These are phyloP conservation scores for Sabuloglossum arenarium DNA, from an alignment of 495 filamentous ascomycete genomes.

Conservation along the genomic window DNA sequence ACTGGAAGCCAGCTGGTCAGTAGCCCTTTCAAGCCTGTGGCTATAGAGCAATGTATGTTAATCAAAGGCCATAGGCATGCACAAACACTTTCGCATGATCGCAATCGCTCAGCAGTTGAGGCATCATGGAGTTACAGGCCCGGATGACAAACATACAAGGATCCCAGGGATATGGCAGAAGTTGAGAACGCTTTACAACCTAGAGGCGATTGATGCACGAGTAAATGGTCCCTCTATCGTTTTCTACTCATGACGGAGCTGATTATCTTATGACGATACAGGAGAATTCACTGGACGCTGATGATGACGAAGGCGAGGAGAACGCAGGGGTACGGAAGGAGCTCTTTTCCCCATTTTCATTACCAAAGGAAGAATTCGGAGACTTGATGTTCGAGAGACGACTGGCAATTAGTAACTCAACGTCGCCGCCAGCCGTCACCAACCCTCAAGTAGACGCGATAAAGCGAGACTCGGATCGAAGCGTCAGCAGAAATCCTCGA, in stretches of 20 bases:
- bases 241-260: background rate
- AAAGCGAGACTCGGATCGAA: constrained; percentile 3
- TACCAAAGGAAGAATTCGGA: constrained; percentile 60
- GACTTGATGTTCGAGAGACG: constrained; percentile 51
- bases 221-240: constrained; percentile 22
- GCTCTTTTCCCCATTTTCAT: constrained; percentile 43
- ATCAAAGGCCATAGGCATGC: constrained; percentile 42
- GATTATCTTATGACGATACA: constrained; percentile 7
- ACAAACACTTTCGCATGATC: constrained; percentile 94
- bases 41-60: constrained; percentile 5
- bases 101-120: constrained; percentile 69
- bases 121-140: constrained; percentile 63
- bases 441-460: constrained; percentile 5
- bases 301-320: constrained; percentile 36
- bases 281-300: constrained; percentile 24
- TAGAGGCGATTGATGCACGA: constrained; percentile 73
- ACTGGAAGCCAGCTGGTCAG: constrained; percentile 85
- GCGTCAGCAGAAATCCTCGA: constrained; percentile 12
- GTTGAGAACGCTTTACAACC: constrained; percentile 62
- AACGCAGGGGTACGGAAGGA: constrained; percentile 28
- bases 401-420: constrained; percentile 34
- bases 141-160: constrained; percentile 51
- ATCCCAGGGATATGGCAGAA: constrained; percentile 87
- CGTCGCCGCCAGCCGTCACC: constrained; percentile 29
- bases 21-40: constrained; percentile 4